A percentile compares a stretch with the other conserved stretches of the same genome.
These are phyloP conservation scores for Cyclotella baltica DNA, from an alignment of 108 stramenopile species.

Conservation along the genomic window DNA sequence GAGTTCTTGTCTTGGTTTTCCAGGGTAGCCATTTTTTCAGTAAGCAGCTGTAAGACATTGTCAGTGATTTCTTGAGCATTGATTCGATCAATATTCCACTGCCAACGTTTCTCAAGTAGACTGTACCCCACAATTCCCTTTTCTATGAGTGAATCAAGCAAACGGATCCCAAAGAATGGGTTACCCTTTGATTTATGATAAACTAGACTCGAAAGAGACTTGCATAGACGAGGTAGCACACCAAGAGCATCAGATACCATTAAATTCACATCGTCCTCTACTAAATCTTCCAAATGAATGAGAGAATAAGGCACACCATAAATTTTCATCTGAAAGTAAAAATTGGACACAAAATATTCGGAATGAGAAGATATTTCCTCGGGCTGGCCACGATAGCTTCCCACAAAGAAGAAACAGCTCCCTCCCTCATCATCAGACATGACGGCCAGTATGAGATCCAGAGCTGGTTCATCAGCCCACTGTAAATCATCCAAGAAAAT, in stretches of 20 bases:
- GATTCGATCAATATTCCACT: slow-evolving; percentile 34
- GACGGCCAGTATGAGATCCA: slow-evolving; percentile 25
- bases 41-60: slow-evolving; percentile 53
- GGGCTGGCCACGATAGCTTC: slow-evolving; percentile 43
- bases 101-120: slow-evolving; percentile 25
- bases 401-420: slow-evolving; percentile 47
- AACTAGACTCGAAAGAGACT: slow-evolving; percentile 29
- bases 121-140: slow-evolving; percentile 24
- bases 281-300: slow-evolving; percentile 25
- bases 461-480: slow-evolving; percentile 43
- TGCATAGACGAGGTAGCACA: slow-evolving; percentile 32
- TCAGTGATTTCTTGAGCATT: slow-evolving; percentile 34
- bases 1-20: slow-evolving; percentile 14
- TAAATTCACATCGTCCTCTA: slow-evolving; percentile 32
- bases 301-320: slow-evolving; percentile 24
- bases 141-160: slow-evolving; percentile 34
- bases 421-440: slow-evolving; percentile 35
- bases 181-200: slow-evolving; percentile 45
- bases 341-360: slow-evolving; percentile 24
- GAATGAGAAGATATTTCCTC: too few species aligned
- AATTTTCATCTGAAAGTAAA: slow-evolving; percentile 5
- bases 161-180: slow-evolving; percentile 36
- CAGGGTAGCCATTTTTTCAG: slow-evolving; percentile 40
- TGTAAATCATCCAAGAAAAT: slow-evolving; percentile 57
- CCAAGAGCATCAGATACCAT: slow-evolving; percentile 49